phyloP scores from a whole-genome alignment of 2,329 filamentous ascomycete species.

The Colletotrichum paranaense region DNA sequence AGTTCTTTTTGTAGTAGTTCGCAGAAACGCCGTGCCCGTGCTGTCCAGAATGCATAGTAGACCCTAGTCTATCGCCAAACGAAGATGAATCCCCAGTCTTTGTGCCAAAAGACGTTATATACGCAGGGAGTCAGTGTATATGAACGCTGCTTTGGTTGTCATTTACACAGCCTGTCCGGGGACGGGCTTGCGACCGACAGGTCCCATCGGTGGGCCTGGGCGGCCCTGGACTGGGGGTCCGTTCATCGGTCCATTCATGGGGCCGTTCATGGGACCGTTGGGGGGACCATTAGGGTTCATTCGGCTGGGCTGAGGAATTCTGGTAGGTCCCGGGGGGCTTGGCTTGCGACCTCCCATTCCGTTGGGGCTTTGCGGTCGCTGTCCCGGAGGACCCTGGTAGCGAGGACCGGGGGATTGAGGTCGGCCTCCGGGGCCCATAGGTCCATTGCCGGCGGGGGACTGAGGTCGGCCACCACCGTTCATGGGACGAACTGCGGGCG shows the following conservation, averaged over 20 bases:
- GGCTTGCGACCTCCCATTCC: conserved; percentile 51
- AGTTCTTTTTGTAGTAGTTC: conserved; percentile 24
- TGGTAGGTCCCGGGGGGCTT: conserved; percentile 57
- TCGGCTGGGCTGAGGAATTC: conserved; percentile 52
- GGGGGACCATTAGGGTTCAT: conserved; percentile 53
- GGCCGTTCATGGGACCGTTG: background rate
- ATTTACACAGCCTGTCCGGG: conserved; percentile 50
- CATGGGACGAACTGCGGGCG: conserved; percentile 46
- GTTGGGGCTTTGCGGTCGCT: conserved; percentile 55
- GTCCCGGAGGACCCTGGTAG: conserved; percentile 44
- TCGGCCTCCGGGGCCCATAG: conserved; percentile 47
- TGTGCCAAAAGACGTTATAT: conserved; percentile 30
- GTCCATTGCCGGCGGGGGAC: conserved; percentile 52
- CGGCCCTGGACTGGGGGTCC: conserved; percentile 39
- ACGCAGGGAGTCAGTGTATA: conserved; percentile 23
- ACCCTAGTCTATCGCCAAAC: conserved; percentile 36
- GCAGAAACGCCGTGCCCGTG: conserved; percentile 35
- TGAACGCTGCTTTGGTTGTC: conserved; percentile 3
- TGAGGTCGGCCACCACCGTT: conserved; percentile 49
- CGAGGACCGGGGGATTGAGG: conserved; percentile 60
- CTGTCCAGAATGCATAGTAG: conserved; percentile 36
- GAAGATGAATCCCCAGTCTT: conserved; percentile 33
- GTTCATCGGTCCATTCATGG: background rate
- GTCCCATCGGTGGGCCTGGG: conserved; percentile 45
- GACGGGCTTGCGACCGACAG: conserved; percentile 66